Evolutionary conservation across 305 asterid genomes (phyloP), one percentile per base, ranked within the genome.

Genomic region (Solanum hybrid): DNA sequence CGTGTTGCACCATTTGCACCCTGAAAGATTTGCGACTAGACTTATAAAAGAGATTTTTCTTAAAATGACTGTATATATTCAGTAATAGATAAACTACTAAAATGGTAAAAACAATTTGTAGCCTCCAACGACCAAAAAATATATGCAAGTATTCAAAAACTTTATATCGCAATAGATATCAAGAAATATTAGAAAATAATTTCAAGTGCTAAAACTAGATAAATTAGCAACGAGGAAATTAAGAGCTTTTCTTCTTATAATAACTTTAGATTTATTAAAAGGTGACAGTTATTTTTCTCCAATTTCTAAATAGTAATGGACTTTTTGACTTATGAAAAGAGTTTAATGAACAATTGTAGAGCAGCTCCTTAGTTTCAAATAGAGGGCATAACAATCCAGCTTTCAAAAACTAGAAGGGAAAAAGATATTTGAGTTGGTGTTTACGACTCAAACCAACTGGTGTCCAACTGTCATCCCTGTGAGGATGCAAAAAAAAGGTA

Each of bases 1-100:
- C 98, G 93, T 42, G 94, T 35, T 38, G 95, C 93, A 75, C 96
- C 96, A 12, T 93, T 94, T 90, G 76, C 90, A 79, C 96, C 98
- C 98, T 96, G 91, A 56, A 85, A 51, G 76, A 85, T 85, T 82
- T 85, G 31, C 76, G 4, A 32, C 37, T 20, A 31, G 75, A 51
- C 87, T 51, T 84, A 31, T 17, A 31, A 31, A 84, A 31, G 20
- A 31, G 31, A 71, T 26, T 38, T 17, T 8, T 27, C 5, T 27
- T 0, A 51, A 56, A 85, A 85, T 51, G 42, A 85, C 75, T 29
- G 3, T 51, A 56, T 51, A 51, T 84, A 85, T 10, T 31, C 76
- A 85, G 46, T 20, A 56, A 51, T 29, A 85, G 87, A 85, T 51
- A 10, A 10, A 56, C 71, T 56, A 85, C 20, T 51, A 17, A 17